Conservation (phyloP, 768 basidiomycete genomes). For the Leccinum subgranulosum region DNA sequence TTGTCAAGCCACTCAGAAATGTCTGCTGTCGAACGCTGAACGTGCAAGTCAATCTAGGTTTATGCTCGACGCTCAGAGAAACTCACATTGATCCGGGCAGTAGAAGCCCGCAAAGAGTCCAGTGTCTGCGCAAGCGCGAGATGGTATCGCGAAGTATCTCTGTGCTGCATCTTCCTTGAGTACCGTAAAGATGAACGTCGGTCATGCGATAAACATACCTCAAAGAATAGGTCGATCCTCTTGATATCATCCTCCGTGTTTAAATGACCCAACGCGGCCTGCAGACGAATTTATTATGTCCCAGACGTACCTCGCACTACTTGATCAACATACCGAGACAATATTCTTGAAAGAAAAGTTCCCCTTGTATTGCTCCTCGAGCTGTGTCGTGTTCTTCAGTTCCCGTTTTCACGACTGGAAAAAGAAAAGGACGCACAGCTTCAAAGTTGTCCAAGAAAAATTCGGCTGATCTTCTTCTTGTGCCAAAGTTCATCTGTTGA, state of each 20-base stretch:
- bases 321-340: constrained; percentile 42
- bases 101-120: constrained; percentile 61
- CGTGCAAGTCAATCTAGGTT: not conserved
- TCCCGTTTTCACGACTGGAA: not conserved
- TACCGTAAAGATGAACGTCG: not conserved
- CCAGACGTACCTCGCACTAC: not conserved
- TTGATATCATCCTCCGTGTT: constrained; percentile 68
- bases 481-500: constrained; percentile 51
- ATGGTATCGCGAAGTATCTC: constrained; percentile 67
- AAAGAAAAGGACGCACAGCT: constrained; percentile 37
- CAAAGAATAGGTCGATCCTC: constrained; percentile 68
- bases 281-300: constrained; percentile 11
- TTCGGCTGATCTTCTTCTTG: constrained; percentile 50
- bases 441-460: constrained; percentile 74
- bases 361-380: constrained; percentile 67
- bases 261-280: constrained; percentile 44
- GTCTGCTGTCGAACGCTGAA: constrained; percentile 58
- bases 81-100: constrained; percentile 60
- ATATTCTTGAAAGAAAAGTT: constrained; percentile 58
- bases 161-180: constrained; percentile 39
- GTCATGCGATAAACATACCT: constrained; percentile 39
- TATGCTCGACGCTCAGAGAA: not conserved
- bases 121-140: constrained; percentile 62
- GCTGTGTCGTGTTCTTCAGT: constrained; percentile 30
- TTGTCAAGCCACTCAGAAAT: constrained; percentile 50